These are phyloP conservation scores for Albizia julibrissin DNA, from an alignment of 306 rosid species.

Conservation along the genomic window DNA sequence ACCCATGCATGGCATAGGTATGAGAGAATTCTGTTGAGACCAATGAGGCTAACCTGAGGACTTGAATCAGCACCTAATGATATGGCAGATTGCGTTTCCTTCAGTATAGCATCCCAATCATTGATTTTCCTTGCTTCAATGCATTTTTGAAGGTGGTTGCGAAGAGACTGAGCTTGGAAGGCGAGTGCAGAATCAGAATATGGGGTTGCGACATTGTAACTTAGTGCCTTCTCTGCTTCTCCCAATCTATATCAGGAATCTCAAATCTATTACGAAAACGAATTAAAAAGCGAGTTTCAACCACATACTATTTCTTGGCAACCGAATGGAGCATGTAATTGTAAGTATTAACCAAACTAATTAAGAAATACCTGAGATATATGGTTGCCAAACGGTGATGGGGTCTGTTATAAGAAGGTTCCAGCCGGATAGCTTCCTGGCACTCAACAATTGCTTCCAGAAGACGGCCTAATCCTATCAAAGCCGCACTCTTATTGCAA, in stretches of 20 bases:
- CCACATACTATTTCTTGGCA: neutral
- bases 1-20: neutral
- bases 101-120: conserved; percentile 64
- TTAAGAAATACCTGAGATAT: conserved; percentile 66
- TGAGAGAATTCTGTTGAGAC: neutral
- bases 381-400: conserved; percentile 77
- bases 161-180: conserved; percentile 55
- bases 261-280: conserved; percentile 6
- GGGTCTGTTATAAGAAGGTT: conserved; percentile 79
- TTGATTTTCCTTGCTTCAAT: conserved; percentile 58
- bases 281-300: neutral
- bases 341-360: neutral
- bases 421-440: conserved; percentile 65
- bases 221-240: conserved; percentile 71
- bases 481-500: conserved; percentile 88
- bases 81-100: conserved; percentile 67
- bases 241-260: conserved; percentile 61
- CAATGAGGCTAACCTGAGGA: conserved; percentile 61
- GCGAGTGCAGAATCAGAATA: conserved; percentile 39
- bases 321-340: neutral
- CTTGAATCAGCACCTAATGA: conserved; percentile 74
- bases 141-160: conserved; percentile 61
- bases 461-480: conserved; percentile 67
- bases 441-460: conserved; percentile 73
- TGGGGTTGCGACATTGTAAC: conserved; percentile 45